Percentiles rank a stretch among this genome's conserved stretches.
phyloP scores from a whole-genome alignment of 306 rosid genomes.

The Acacia melanoxylon region DNA sequence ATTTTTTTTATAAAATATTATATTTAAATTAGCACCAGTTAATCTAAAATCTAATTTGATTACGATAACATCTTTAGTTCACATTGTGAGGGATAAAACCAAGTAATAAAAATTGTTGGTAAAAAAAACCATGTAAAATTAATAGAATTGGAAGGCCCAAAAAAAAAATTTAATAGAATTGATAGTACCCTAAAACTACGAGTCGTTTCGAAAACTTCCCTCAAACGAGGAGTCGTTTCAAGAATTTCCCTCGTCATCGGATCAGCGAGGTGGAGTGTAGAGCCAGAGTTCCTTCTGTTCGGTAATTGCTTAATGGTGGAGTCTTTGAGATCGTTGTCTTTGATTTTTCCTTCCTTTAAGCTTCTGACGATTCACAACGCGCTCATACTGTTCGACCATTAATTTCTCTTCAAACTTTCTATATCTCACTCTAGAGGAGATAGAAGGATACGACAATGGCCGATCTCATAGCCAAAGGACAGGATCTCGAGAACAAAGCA shows the following conservation, averaged over 20 bases:
- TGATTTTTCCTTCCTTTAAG: background rate
- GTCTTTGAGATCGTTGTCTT: background rate
- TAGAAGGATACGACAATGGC: constrained; percentile 28
- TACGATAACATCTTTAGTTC: background rate
- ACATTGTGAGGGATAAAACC: too few species aligned
- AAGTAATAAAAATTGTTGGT: too few species aligned
- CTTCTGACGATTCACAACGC: background rate
- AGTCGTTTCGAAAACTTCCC: background rate
- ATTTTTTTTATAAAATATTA: too few species aligned
- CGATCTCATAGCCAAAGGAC: constrained; percentile 39
- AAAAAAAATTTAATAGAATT: background rate
- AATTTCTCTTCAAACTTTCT: background rate
- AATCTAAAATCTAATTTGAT: background rate
- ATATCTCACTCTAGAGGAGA: background rate
- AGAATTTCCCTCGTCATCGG: background rate
- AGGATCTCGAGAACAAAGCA: constrained; percentile 44
- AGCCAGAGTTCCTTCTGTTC: background rate
- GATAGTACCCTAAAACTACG: background rate
- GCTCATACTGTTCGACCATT: background rate
- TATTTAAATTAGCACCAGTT: background rate
- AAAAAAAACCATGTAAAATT: background rate
- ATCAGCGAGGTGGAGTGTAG: background rate
- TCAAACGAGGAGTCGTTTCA: background rate
- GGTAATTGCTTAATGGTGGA: background rate
- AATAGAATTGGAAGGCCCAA: too few species aligned